Conservation (phyloP, 1,284 basidiomycete species). For the Meripilus lineatus region DNA sequence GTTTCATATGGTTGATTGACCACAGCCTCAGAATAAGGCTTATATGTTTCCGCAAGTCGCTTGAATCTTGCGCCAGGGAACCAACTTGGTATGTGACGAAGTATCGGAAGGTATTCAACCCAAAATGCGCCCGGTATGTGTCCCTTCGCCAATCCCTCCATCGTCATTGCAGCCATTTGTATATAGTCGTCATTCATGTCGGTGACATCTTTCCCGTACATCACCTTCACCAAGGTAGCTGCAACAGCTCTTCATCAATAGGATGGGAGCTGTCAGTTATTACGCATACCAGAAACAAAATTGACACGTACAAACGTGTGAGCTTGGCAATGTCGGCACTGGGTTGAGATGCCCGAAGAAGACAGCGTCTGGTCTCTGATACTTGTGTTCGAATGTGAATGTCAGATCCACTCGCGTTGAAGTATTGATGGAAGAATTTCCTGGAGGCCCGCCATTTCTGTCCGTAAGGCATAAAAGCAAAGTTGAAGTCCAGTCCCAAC, state of each 20-base stretch:
- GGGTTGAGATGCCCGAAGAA: background rate
- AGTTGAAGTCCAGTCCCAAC: conserved; percentile 11
- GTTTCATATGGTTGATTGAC: background rate
- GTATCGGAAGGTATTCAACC: conserved; percentile 13
- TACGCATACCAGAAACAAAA: too few species aligned
- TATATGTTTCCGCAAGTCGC: conserved; percentile 2
- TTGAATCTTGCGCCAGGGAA: conserved; percentile 13
- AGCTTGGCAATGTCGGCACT: background rate
- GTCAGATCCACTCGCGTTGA: background rate
- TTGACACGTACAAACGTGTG: background rate
- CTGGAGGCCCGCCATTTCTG: background rate
- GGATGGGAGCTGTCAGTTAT: too few species aligned
- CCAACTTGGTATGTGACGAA: conserved; percentile 13
- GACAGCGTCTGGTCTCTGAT: too few species aligned
- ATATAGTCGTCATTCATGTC: conserved; percentile 8
- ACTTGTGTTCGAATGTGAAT: background rate
- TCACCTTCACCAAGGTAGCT: background rate
- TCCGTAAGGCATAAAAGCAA: conserved; percentile 2
- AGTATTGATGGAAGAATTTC: conserved; percentile 1
- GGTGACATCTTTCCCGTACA: conserved; percentile 1
- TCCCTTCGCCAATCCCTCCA: background rate
- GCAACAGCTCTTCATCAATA: conserved; percentile 2
- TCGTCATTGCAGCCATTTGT: background rate
- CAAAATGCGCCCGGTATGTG: conserved; percentile 9
- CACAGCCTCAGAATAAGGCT: background rate